Conservation (phyloP, 1,284 basidiomycete genomes). For the Rhizoctonia solani region DNA sequence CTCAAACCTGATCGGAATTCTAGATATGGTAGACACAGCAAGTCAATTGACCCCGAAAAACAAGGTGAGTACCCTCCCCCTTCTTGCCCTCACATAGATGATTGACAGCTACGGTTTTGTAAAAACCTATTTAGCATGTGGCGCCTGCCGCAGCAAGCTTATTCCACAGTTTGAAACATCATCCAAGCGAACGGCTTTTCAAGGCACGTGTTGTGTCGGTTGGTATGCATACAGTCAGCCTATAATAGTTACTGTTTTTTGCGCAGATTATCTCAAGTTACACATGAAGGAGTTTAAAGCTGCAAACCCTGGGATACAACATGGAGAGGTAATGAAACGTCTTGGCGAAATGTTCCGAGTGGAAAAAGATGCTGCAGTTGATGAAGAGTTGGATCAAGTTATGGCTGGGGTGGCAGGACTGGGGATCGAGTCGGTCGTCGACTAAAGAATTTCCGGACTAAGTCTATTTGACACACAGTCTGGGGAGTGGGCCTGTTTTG, state of each 20-base stretch:
- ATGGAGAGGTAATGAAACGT: constrained; percentile 37
- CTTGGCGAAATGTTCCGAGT: constrained; percentile 36
- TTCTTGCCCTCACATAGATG: not conserved
- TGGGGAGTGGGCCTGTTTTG: too few species aligned
- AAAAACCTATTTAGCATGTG: constrained; percentile 27
- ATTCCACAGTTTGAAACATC: not conserved
- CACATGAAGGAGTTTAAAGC: constrained; percentile 34
- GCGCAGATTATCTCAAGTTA: constrained; percentile 38
- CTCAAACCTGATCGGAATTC: not conserved
- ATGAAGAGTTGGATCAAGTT: constrained; percentile 13
- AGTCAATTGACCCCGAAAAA: constrained; percentile 71
- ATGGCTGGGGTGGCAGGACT: constrained; percentile 20
- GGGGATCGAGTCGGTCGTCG: not conserved
- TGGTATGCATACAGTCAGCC: not conserved
- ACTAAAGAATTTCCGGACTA: not conserved
- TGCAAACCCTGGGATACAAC: constrained; percentile 35
- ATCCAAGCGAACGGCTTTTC: not conserved
- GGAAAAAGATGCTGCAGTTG: constrained; percentile 14
- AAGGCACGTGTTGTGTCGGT: constrained; percentile 6
- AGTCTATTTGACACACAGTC: not conserved
- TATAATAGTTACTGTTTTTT: too few species aligned
- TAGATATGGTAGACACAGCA: constrained; percentile 77
- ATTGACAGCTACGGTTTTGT: not conserved
- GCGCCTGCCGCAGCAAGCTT: constrained; percentile 31
- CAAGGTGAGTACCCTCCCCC: constrained; percentile 53